Evolutionary conservation across 2,329 filamentous ascomycete species (phyloP).

Genomic region (Monascus ruber): DNA sequence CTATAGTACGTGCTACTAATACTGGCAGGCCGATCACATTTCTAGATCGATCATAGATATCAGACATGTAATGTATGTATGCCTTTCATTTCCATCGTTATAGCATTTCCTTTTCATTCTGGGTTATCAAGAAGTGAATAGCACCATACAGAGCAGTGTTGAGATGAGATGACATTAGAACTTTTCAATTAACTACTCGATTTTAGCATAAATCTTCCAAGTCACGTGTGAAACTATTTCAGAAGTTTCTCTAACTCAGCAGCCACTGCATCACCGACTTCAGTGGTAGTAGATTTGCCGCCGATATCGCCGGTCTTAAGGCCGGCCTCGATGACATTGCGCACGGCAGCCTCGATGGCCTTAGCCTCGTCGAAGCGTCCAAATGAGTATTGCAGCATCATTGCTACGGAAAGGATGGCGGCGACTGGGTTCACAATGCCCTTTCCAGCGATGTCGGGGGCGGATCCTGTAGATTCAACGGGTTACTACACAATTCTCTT

Average conservation of each 20-base stretch:
- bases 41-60: too few species aligned
- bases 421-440: conserved; percentile 88
- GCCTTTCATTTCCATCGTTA: too few species aligned
- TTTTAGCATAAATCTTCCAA: too few species aligned
- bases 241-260: conserved; percentile 62
- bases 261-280: conserved; percentile 75
- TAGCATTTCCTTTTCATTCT: too few species aligned
- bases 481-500: conserved; percentile 1
- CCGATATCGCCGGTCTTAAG: conserved; percentile 76
- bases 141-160: too few species aligned
- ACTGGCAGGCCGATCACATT: too few species aligned
- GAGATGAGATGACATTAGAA: too few species aligned
- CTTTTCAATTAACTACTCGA: too few species aligned
- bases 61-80: too few species aligned
- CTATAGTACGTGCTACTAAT: too few species aligned
- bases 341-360: conserved; percentile 71
- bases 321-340: conserved; percentile 65
- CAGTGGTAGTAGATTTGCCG: conserved; percentile 58
- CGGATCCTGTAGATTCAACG: conserved; percentile 49
- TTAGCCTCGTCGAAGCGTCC: conserved; percentile 64
- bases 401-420: conserved; percentile 80
- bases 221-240: conserved; percentile 20
- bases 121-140: too few species aligned
- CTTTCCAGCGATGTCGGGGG: conserved; percentile 85
- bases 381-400: conserved; percentile 93